A percentile compares a stretch with the other conserved stretches of the same genome.
These are phyloP conservation scores for Barnettozyma californica DNA, from an alignment of 805 yeast species.

Conservation along the genomic window DNA sequence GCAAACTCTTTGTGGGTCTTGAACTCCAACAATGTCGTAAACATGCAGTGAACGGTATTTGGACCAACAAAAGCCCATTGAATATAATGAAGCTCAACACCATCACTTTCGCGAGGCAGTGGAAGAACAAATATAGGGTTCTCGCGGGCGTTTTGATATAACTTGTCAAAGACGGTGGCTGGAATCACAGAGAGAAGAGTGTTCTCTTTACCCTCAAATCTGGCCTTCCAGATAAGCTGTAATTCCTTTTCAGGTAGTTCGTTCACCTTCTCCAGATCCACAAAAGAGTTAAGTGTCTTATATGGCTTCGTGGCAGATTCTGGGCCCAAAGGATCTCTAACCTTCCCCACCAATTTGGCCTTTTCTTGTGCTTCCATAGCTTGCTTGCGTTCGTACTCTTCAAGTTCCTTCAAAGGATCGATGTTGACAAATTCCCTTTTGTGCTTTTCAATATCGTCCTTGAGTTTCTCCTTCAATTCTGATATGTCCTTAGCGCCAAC, in stretches of 20 bases:
- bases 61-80: constrained; percentile 93
- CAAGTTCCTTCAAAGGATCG: constrained; percentile 69
- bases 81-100: constrained; percentile 79
- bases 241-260: constrained; percentile 57
- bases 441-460: constrained; percentile 51
- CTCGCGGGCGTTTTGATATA: constrained; percentile 59
- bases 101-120: constrained; percentile 56
- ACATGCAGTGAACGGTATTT: constrained; percentile 77
- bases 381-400: constrained; percentile 41
- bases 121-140: constrained; percentile 90
- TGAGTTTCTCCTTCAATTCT: constrained; percentile 56
- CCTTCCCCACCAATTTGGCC: constrained; percentile 20
- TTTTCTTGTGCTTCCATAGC: constrained; percentile 24
- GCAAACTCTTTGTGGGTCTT: constrained; percentile 89
- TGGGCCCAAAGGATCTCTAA: constrained; percentile 34
- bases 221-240: constrained; percentile 83
- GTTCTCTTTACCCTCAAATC: constrained; percentile 59
- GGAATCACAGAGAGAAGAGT: constrained; percentile 63
- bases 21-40: constrained; percentile 88
- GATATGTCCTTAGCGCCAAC: constrained; percentile 44
- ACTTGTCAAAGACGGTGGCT: constrained; percentile 50
- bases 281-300: constrained; percentile 65
- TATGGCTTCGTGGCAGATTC: constrained; percentile 43
- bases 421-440: constrained; percentile 53
- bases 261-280: constrained; percentile 62